These are phyloP conservation scores for Helicocarpus griseus DNA, from an alignment of 2,329 filamentous ascomycete genomes.

Conservation along the genomic window DNA sequence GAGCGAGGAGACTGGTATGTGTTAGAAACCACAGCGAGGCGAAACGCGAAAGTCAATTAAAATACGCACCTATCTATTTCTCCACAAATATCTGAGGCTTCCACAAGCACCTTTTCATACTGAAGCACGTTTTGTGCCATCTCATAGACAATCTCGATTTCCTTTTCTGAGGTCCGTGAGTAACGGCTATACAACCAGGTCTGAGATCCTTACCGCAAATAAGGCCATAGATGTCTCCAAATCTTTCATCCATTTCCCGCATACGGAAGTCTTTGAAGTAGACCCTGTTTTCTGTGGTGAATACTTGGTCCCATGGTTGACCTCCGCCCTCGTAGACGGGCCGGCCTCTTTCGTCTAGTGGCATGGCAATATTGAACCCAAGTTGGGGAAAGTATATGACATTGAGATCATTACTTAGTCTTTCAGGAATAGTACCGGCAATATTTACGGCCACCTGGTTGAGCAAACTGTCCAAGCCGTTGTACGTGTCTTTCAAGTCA, in stretches of 20 bases:
- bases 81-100: conserved; percentile 70
- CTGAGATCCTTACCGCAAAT: conserved; percentile 59
- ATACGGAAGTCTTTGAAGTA: conserved; percentile 86
- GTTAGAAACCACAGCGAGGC: conserved; percentile 2
- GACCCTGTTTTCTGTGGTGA: conserved; percentile 57
- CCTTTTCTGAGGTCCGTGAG: conserved; percentile 50
- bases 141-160: conserved; percentile 78
- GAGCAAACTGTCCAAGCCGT: conserved; percentile 66
- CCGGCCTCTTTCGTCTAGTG: conserved; percentile 50
- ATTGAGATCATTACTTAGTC: conserved; percentile 48
- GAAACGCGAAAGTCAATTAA: background rate
- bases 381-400: conserved; percentile 88
- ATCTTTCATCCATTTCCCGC: conserved; percentile 66
- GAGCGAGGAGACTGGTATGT: conserved; percentile 56
- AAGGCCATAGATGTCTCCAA: conserved; percentile 74
- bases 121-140: conserved; percentile 62
- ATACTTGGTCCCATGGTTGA: conserved; percentile 67
- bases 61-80: conserved; percentile 59
- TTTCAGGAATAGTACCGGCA: conserved; percentile 51
- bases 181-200: background rate
- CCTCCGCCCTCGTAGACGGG: conserved; percentile 56
- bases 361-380: conserved; percentile 75
- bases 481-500: conserved; percentile 64
- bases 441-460: conserved; percentile 58
- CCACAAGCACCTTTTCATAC: conserved; percentile 55